These are phyloP conservation scores for Penicillium sp. DNA, from an alignment of 2,329 filamentous ascomycete species.

Conservation along the genomic window DNA sequence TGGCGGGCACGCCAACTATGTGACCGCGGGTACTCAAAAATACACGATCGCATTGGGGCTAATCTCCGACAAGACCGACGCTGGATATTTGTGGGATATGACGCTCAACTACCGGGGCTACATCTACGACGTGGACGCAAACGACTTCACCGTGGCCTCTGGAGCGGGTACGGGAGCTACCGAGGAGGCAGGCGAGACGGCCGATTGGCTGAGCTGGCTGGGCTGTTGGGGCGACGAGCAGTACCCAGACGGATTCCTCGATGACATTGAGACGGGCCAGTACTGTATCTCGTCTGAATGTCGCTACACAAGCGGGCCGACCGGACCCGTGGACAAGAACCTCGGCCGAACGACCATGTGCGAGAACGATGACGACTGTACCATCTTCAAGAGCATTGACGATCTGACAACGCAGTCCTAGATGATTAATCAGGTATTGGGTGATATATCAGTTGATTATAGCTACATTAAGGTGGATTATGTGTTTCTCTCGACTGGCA, in stretches of 20 bases:
- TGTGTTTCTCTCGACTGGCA: background rate
- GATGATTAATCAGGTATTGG: background rate
- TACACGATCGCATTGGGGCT: constrained; percentile 3
- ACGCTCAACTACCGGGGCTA: constrained; percentile 7
- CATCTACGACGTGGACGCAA: background rate
- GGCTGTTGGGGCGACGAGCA: constrained; percentile 1
- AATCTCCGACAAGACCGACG: constrained; percentile 2
- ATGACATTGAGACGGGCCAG: constrained; percentile 5
- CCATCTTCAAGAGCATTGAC: constrained; percentile 1
- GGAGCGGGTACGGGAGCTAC: constrained; percentile 2
- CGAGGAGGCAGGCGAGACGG: constrained; percentile 1
- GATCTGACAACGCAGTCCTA: constrained; percentile 4
- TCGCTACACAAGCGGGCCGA: constrained; percentile 4
- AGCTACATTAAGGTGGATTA: background rate
- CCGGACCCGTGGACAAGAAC: constrained; percentile 4
- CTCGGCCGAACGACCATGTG: constrained; percentile 3
- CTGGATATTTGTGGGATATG: constrained; percentile 4
- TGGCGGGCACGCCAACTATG: constrained; percentile 5
- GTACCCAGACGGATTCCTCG: constrained; percentile 1
- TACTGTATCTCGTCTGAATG: constrained; percentile 5
- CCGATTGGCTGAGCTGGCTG: constrained; percentile 3
- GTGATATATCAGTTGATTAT: background rate
- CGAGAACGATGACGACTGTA: constrained; percentile 5
- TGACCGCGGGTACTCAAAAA: constrained; percentile 3
- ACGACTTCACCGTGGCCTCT: background rate